Evolutionary conservation across 257 asterid species (phyloP), one percentile per base, ranked within the genome.

Genomic region (Vinca minor): DNA sequence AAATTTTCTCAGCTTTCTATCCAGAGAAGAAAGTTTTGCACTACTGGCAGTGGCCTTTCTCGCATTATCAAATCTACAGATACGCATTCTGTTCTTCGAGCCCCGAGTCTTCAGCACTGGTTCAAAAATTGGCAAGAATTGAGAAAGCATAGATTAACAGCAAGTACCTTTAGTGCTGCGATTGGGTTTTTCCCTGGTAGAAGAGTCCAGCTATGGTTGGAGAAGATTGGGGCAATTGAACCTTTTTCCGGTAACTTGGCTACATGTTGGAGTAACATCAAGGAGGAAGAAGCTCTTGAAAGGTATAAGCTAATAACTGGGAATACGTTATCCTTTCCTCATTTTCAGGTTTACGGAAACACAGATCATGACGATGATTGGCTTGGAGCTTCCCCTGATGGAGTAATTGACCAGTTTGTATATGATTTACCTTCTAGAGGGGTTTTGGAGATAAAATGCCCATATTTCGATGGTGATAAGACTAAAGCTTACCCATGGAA

Each of bases 341-440:
- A 78, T 42, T 88, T 88, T 74, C 85, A 82, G 80, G 86, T 80
- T 54, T 74, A 83, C 60, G 74, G 73, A 61, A 59, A 72, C 47
- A 69, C 26, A 10, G 69, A 76, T 61, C 78, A 68, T 12, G 73
- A 75, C 36, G 81, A 83, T 66, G 75, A 64, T 63, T 91, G 88
- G 89, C 88, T 91, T 55, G 98, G 82, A 49, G 98, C 96, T 72
- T 91, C 98, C 35, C 85, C 98, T 0, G 98, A 91, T 66, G 96
- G 96, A 45, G 55, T 74, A 60, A 55, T 84, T 59, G 82, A 84
- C 50, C 74, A 74, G 68, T 56, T 66, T 61, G 34, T 65, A 12
- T 77, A 82, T 59, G 84, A 72, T 45, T 74, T 87, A 73, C 83
- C 88, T 32, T 77, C 79, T 38, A 56, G 52, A 11, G 95, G 98